These are phyloP conservation scores for Wickerhamomyces bisporus DNA, from an alignment of 805 yeast species.

Conservation along the genomic window DNA sequence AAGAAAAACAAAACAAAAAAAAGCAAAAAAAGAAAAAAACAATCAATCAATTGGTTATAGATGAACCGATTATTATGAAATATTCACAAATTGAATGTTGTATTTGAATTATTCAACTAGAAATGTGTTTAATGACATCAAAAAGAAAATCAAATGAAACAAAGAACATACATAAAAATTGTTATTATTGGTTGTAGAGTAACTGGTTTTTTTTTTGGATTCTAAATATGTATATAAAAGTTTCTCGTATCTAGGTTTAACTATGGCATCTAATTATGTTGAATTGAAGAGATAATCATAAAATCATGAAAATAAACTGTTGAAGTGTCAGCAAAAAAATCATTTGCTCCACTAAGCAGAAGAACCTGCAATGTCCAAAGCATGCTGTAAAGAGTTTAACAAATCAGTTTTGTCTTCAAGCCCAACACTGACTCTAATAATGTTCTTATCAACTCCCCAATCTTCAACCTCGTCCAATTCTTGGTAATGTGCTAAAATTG, in stretches of 20 bases:
- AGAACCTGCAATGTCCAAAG: constrained; percentile 15
- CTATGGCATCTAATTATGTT: constrained; percentile 7
- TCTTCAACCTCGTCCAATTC: constrained; percentile 75
- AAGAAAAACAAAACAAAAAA: background rate
- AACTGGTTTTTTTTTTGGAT: no score
- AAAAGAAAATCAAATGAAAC: background rate
- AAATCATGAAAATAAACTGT: constrained; percentile 7
- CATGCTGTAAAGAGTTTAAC: constrained; percentile 13
- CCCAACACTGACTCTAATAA: constrained; percentile 82
- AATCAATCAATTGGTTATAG: background rate
- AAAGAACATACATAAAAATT: background rate
- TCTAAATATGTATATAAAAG: no score
- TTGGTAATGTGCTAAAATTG: constrained; percentile 77
- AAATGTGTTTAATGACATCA: constrained; percentile 10
- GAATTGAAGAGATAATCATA: constrained; percentile 8
- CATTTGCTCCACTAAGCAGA: background rate
- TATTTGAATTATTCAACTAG: background rate
- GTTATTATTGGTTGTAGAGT: no score
- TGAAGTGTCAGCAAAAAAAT: constrained; percentile 5
- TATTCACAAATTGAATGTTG: background rate
- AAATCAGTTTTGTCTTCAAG: constrained; percentile 67
- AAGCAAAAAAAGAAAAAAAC: background rate
- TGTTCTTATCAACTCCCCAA: constrained; percentile 77
- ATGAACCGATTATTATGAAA: background rate
- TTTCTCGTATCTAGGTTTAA: no score